Conservation (phyloP, 345 rosid genomes). For the Mangifera indica region DNA sequence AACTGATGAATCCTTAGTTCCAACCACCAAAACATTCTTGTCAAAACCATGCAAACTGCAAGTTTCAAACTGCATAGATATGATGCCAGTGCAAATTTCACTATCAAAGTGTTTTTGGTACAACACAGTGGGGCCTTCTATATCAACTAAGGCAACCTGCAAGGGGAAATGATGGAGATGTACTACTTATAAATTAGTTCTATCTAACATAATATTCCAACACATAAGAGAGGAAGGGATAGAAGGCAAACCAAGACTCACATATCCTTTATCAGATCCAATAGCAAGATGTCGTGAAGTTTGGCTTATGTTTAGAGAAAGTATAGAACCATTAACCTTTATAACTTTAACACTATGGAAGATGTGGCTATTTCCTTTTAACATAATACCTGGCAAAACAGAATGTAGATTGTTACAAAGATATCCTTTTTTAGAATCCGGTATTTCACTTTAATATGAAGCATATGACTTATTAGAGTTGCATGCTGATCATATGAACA, state of each 20-base stretch:
- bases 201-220: neutral
- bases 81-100: conserved; percentile 62
- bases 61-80: conserved; percentile 65
- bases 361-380: conserved; percentile 65
- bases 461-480: neutral
- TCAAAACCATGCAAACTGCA: conserved; percentile 70
- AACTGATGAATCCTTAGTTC: conserved; percentile 81
- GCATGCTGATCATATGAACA: neutral
- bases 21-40: conserved; percentile 72
- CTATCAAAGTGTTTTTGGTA: conserved; percentile 63
- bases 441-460: neutral
- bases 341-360: conserved; percentile 59
- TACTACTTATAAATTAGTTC: neutral
- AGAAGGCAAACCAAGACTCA: conserved; percentile 30
- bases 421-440: neutral
- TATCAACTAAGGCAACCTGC: conserved; percentile 71
- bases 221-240: neutral
- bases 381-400: conserved; percentile 50
- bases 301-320: conserved; percentile 49
- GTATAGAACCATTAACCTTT: conserved; percentile 68
- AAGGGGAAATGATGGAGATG: conserved; percentile 5
- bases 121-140: conserved; percentile 48
- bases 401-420: neutral
- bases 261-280: conserved; percentile 90
- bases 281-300: conserved; percentile 61